Conservation (phyloP, 2,329 filamentous ascomycete genomes). For the Colletotrichum godetiae region DNA sequence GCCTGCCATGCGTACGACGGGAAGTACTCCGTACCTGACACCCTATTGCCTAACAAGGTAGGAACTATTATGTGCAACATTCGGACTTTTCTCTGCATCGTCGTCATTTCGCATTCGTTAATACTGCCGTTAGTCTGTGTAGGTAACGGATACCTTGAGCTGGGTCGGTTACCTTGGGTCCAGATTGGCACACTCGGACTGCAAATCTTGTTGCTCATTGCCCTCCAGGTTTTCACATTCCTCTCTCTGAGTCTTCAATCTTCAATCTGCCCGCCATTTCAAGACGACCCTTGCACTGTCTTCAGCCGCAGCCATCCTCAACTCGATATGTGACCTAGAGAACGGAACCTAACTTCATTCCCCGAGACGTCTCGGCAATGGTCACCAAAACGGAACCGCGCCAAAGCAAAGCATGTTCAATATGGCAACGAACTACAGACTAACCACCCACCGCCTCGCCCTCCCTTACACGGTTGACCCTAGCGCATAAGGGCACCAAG, state of each 20-base stretch:
- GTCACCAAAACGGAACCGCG: background rate
- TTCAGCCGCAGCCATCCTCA: background rate
- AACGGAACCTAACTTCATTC: background rate
- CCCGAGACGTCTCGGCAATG: conserved; percentile 1
- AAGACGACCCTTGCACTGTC: background rate
- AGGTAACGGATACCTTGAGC: too few relatives aligned
- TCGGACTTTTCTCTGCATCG: conserved; percentile 1
- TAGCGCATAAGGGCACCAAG: background rate
- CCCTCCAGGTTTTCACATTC: background rate
- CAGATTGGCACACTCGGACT: background rate
- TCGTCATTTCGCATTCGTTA: background rate
- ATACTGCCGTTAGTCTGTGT: too few relatives aligned
- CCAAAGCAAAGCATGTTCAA: background rate
- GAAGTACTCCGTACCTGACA: too few relatives aligned
- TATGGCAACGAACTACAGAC: background rate
- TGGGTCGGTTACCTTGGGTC: too few relatives aligned
- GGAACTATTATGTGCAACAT: background rate
- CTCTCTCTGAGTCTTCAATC: background rate
- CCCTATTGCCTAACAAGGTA: too few relatives aligned
- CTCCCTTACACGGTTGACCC: background rate
- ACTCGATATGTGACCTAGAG: background rate
- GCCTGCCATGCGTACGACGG: too few relatives aligned
- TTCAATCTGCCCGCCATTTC: background rate
- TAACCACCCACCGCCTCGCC: conserved; percentile 1
- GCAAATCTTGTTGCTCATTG: background rate